Base-by-base conservation (phyloP, 1,284 basidiomycete species). In the Sphaerobolus stellatus region DNA sequence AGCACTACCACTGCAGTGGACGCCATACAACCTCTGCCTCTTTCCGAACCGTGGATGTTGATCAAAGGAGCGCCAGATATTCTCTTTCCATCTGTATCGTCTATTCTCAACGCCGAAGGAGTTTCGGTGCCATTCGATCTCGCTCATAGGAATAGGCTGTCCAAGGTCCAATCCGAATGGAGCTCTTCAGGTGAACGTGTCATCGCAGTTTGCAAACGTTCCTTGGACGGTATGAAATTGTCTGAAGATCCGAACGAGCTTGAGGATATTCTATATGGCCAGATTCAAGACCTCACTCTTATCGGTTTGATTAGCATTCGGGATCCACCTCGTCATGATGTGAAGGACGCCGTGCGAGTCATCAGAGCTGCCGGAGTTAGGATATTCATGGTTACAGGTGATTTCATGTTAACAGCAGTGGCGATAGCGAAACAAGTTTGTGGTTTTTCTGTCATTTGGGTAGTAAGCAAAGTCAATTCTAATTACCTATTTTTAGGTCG, bases 21-120 rank as follows among this genome's bases (percentile, higher is more conserved):
- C 90, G 96, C 69, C 99, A 98, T 75, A 95, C 94, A 82, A 99
- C 98, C 96, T 98, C 95, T 24, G 94, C 97, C 34, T 83, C 98
- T 47, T 86, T 91, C 48, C 80, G 75, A 78, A 83, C 58, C 80
- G 78, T 9, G 71, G 71, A 4, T 96, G 2, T 88, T 94, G 65
- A 69, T 75, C 54, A 83, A 83, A 64, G 81, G 82, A 20, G 79
- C 82, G 1, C 83, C 83, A 0, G 83, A 85, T 48, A 68, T 83
- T 33, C 72, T 85, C 2, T 63, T 84, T 36, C 72, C 74, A 16
- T 75, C 78, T 40, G 83, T 81, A 61, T 63, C 71, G 0, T 65
- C 61, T 18, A 69, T 75, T 56, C 58, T 75, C 50, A 60, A 73
- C n/a, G 68, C 69, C 3, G 72, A 71, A 30, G 59, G 65, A 5